Percentiles rank a stretch among this genome's conserved stretches.
Conservation (phyloP, 306 rosid genomes). For the Rubus parviflorus region DNA sequence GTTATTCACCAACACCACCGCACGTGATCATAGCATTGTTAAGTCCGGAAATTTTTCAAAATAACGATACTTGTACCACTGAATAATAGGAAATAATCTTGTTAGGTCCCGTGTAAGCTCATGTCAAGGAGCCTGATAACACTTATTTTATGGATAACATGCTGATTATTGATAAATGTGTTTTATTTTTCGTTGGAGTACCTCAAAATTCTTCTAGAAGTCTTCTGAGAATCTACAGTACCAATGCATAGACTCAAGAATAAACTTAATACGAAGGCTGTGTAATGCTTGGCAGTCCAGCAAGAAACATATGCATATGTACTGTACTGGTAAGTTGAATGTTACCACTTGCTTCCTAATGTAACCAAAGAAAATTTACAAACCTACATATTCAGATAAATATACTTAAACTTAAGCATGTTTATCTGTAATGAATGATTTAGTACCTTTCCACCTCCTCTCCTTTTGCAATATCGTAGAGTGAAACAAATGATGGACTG, state of each 20-base stretch:
- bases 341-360: neutral
- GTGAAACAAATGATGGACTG: slow-evolving; percentile 18
- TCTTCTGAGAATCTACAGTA: neutral
- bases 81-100: neutral
- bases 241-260: neutral
- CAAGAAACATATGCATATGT: neutral
- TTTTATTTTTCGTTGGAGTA: neutral
- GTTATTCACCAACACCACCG: neutral
- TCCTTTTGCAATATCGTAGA: neutral
- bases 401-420: neutral
- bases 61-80: neutral
- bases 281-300: too few relatives aligned
- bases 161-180: neutral
- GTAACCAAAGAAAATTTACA: neutral
- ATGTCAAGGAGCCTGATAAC: neutral
- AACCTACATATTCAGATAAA: neutral
- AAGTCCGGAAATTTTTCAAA: neutral
- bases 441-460: slow-evolving; percentile 8
- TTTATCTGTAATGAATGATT: neutral
- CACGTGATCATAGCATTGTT: neutral
- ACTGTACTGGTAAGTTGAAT: neutral
- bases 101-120: neutral
- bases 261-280: too few relatives aligned
- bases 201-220: too few relatives aligned
- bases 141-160: neutral